These are phyloP conservation scores for Aspergillus eucalypticola DNA, from an alignment of 2,329 filamentous ascomycete species.

Conservation along the genomic window DNA sequence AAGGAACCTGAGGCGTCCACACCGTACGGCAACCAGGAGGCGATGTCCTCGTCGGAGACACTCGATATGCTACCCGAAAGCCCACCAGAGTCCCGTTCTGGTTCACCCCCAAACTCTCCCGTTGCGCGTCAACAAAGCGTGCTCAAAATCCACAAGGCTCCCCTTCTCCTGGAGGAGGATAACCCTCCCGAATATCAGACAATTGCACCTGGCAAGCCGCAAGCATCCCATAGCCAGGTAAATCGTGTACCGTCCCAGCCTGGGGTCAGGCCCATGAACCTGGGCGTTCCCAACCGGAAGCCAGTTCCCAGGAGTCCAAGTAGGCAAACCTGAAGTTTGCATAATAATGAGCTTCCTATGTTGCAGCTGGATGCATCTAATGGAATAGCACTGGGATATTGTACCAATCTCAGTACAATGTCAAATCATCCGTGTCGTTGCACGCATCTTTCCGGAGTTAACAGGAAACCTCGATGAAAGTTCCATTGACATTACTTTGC, in stretches of 20 bases:
- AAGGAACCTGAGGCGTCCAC: constrained; percentile 32
- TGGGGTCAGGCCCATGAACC: constrained; percentile 33
- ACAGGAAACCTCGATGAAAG: background rate
- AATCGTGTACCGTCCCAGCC: constrained; percentile 26
- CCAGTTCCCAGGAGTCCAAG: constrained; percentile 37
- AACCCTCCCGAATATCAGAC: constrained; percentile 35
- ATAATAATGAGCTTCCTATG: background rate
- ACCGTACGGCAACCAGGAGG: constrained; percentile 19
- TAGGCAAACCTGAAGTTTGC: background rate
- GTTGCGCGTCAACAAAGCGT: constrained; percentile 35
- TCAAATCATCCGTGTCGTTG: background rate
- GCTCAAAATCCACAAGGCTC: constrained; percentile 31
- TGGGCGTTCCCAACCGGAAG: constrained; percentile 41
- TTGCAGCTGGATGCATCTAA: background rate
- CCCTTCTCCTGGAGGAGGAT: constrained; percentile 26
- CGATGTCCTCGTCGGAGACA: constrained; percentile 39
- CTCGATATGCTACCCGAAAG: constrained; percentile 43
- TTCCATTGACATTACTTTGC: background rate
- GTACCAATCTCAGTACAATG: background rate
- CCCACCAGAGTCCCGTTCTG: constrained; percentile 36
- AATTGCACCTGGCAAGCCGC: constrained; percentile 23
- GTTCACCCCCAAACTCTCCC: constrained; percentile 34
- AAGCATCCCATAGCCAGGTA: constrained; percentile 13
- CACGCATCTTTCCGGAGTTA: background rate
- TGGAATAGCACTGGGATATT: background rate